Evolutionary conservation across 495 filamentous ascomycete species (phyloP).

Genomic region (Aspergillus bertholletiae): DNA sequence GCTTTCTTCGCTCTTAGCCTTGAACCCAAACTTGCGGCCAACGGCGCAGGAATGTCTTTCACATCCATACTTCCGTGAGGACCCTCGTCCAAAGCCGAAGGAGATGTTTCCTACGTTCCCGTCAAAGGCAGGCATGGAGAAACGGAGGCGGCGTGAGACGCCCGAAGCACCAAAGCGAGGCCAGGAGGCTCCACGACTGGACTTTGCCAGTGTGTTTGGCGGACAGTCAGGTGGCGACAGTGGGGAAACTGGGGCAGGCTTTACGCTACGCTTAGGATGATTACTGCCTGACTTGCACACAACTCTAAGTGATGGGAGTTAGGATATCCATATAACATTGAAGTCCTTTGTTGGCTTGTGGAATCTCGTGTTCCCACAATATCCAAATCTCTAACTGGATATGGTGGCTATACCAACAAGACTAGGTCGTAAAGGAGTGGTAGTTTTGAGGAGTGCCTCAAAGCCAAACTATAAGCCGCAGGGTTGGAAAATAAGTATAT

Average conservation of each 20-base stretch:
- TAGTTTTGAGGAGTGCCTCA: not conserved
- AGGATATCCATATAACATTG: not conserved
- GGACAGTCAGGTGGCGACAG: slow-evolving; percentile 62
- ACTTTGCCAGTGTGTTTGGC: slow-evolving; percentile 73
- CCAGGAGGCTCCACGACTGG: slow-evolving; percentile 59
- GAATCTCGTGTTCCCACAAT: not conserved
- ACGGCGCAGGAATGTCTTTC: slow-evolving; percentile 66
- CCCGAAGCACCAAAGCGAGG: slow-evolving; percentile 87
- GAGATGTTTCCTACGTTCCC: slow-evolving; percentile 92
- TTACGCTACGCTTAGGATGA: slow-evolving; percentile 67
- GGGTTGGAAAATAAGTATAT: not conserved
- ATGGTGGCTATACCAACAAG: not conserved
- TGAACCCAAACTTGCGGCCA: slow-evolving; percentile 72
- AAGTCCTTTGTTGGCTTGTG: not conserved
- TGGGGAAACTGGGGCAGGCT: slow-evolving; percentile 78
- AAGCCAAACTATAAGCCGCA: not conserved
- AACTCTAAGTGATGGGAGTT: not conserved
- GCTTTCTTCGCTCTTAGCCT: slow-evolving; percentile 62
- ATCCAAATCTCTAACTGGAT: not conserved
- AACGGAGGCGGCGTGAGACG: slow-evolving; percentile 64
- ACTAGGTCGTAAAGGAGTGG: not conserved
- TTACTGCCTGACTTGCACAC: not conserved
- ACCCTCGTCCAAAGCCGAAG: slow-evolving; percentile 80
- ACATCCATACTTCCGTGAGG: slow-evolving; percentile 85
- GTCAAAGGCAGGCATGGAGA: slow-evolving; percentile 91